A percentile compares a stretch with the other conserved stretches of the same genome.
Conservation (phyloP, 1,284 basidiomycete species). For the Malassezia vespertilionis region DNA sequence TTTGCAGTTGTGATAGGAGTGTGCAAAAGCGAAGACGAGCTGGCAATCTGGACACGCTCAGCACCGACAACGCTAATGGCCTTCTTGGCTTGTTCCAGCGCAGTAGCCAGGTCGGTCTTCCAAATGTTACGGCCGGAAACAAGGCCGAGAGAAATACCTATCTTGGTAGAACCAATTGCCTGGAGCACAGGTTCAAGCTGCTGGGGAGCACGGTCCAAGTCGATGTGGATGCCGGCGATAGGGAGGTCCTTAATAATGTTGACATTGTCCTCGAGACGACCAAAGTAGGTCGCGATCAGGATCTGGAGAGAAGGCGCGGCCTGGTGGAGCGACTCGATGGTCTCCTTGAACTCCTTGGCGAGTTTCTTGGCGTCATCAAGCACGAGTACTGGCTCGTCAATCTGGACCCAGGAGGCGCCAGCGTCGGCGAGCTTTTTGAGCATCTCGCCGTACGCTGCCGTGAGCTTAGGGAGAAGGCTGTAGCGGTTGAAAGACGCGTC, state of each 20-base stretch:
- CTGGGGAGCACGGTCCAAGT: slow-evolving; percentile 74
- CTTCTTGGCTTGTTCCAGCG: slow-evolving; percentile 72
- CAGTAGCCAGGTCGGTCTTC: slow-evolving; percentile 87
- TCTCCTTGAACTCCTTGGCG: slow-evolving; percentile 68
- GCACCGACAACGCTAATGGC: slow-evolving; percentile 51
- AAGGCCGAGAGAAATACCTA: slow-evolving; percentile 82
- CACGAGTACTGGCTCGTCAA: slow-evolving; percentile 94
- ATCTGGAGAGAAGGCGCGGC: slow-evolving; percentile 70
- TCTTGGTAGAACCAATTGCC: slow-evolving; percentile 56
- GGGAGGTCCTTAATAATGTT: slow-evolving; percentile 84
- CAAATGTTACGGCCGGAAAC: slow-evolving; percentile 99
- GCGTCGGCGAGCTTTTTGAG: slow-evolving; percentile 81
- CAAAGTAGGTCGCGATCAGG: slow-evolving; percentile 82
- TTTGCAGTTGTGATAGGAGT: slow-evolving; percentile 88
- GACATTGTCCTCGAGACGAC: slow-evolving; percentile 86
- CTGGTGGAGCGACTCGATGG: slow-evolving; percentile 71
- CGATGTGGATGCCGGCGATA: slow-evolving; percentile 86
- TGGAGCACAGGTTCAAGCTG: slow-evolving; percentile 76
- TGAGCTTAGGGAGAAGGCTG: slow-evolving; percentile 74
- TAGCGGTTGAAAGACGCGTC: slow-evolving; percentile 77
- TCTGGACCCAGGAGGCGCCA: slow-evolving; percentile 85
- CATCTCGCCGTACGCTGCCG: slow-evolving; percentile 85
- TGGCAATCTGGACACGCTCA: slow-evolving; percentile 74
- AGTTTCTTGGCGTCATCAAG: slow-evolving; percentile 72
- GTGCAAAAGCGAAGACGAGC: slow-evolving; percentile 95